Base-by-base conservation (phyloP, 495 filamentous ascomycete genomes). In the Lentithecium fluviatile region DNA sequence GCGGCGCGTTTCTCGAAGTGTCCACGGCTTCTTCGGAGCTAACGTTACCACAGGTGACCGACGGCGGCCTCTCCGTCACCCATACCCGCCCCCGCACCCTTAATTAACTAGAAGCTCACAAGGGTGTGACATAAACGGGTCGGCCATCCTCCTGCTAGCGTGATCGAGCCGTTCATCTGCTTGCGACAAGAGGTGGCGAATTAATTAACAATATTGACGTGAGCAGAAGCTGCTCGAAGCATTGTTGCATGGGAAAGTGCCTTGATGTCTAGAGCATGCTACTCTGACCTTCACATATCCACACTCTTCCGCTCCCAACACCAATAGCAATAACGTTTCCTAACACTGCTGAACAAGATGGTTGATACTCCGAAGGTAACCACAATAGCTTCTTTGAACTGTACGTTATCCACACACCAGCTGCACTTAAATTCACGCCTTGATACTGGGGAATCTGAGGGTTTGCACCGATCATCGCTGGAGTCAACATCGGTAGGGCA, bases 311-410 rank as follows among this genome's bases (percentile, higher is more conserved):
- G 54, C 24, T 45, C 62, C 64, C 59, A 61, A 60, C 56, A 50
- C 63, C 58, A 25, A 69, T 58, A 21, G 54, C 59, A 21, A 67
- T 50, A 26, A 38, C 58, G 5, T 55, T 65, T 54, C 56, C 43
- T 34, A 36, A 69, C 50, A 62, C 53, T 12, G 51, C 51, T 29
- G 64, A 70, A 50, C 68, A 68, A 24, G 40, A 59, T 23, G 54
- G 64, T 26, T 67, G 60, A 66, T 65, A 69, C 46, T 71, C 67
- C 60, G 67, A 67, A 26, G 67, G 69, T 45, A 69, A 23, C 63
- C 57, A 69, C 48, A 69, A 12, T 34, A 62, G n/a, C 19, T 69
- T 69, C 42, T 69, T 42, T 55, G 62, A 66, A 64, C 56, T 66
- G 43, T 62, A 51, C 50, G 56, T 66, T 43, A 70, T 66, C 68